Evolutionary conservation across 2,329 filamentous ascomycete species (phyloP), one percentile per base, ranked within the genome.

Genomic region (Escovopsis sp.): DNA sequence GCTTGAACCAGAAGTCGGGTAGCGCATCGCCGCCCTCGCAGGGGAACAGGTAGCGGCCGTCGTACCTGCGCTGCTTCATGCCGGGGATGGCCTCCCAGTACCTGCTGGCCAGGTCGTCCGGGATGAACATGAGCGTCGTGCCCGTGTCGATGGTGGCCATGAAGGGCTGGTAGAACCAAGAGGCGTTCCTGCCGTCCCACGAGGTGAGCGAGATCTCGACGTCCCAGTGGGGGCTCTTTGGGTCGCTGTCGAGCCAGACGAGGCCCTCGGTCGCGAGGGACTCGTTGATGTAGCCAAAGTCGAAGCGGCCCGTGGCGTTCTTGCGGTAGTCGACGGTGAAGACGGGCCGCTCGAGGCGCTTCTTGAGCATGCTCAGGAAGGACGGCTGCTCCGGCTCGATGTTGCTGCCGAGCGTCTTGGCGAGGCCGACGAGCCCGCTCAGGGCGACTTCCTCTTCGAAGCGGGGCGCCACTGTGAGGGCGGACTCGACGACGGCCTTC

Each of bases 81-180:
- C 68, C 67, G 0, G 68, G 55, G 2, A 83, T 70, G 65, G 0
- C 66, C 53, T 3, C 82, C 71, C 79, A 85, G 61, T 84, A 85
- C 32, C 66, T 65, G 26, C 66, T 55, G 2, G 72, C 73, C n/a
- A 81, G 62, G 8, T 66, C 60, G 12, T 69, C 61, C 28, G 73
- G 70, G 26, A 80, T 61, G 40, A 83, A 70, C 55, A 85, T 64
- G 42, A 85, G 64, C 1, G 79, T 77, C 4, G 78, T 82, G 23
- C 80, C 80, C 3, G 81, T 85, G 59, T 85, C 81, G 26, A 75
- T 67, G 43, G 82, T 79, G 38, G 77, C 72, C 26, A 62, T 60
- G 50, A 70, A 67, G 15, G 52, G 51, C 37, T 63, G 71, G 47
- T 60, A 67, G 39, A 59, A 61, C 45, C 81, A 67, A 19, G 66